Conservation (phyloP, 495 filamentous ascomycete species). For the Podospora appendiculata region DNA sequence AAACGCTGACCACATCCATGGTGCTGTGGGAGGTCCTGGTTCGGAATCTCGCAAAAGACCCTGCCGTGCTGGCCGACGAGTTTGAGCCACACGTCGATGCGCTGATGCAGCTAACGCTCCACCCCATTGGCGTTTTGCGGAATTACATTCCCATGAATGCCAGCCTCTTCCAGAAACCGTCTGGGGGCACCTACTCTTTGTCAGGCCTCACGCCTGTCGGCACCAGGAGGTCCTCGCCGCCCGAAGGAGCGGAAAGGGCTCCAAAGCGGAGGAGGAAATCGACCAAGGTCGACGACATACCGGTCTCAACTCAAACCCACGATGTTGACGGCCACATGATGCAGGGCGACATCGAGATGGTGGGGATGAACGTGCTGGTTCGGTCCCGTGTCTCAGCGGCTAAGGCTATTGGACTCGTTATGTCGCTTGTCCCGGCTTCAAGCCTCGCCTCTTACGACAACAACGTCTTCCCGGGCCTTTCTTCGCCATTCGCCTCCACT, state of each 20-base stretch:
- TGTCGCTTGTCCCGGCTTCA: slow-evolving; percentile 51
- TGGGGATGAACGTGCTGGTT: slow-evolving; percentile 79
- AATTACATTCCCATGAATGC: slow-evolving; percentile 87
- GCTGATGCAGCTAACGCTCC: slow-evolving; percentile 70
- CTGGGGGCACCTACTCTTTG: slow-evolving; percentile 70
- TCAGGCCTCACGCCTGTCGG: slow-evolving; percentile 35
- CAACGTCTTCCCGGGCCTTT: slow-evolving; percentile 54
- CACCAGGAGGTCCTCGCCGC: slow-evolving; percentile 55
- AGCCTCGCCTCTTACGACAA: slow-evolving; percentile 44
- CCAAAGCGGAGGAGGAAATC: slow-evolving; percentile 73
- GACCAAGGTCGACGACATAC: slow-evolving; percentile 69
- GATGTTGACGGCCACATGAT: slow-evolving; percentile 98
- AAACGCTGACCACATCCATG: slow-evolving; percentile 63
- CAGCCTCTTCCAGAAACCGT: slow-evolving; percentile 83
- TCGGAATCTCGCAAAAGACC: slow-evolving; percentile 51
- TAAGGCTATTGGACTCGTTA: slow-evolving; percentile 69
- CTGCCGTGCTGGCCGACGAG: slow-evolving; percentile 52
- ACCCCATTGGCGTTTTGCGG: slow-evolving; percentile 84
- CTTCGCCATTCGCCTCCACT: slow-evolving; percentile 69
- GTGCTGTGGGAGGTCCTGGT: slow-evolving; percentile 81
- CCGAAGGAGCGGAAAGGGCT: slow-evolving; percentile 35
- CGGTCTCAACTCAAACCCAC: slow-evolving; percentile 56
- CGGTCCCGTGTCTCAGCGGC: slow-evolving; percentile 83
- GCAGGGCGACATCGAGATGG: slow-evolving; percentile 89
- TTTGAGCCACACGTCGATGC: slow-evolving; percentile 65